These are phyloP conservation scores for Crithidia acanthocephali DNA, from an alignment of 208 protist species.

Conservation along the genomic window DNA sequence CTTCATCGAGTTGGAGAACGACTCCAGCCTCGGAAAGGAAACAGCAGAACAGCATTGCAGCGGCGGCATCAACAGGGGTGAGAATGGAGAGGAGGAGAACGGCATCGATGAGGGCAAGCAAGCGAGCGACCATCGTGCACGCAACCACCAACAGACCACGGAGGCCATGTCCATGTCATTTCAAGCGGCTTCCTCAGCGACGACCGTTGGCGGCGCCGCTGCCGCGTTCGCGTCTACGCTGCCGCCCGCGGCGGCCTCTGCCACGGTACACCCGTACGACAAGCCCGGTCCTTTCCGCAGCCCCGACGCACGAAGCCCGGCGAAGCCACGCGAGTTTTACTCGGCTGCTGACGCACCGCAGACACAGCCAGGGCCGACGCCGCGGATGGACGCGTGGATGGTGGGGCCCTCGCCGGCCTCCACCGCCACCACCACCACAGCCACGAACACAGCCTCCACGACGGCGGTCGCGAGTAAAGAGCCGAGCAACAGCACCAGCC, in stretches of 20 bases:
- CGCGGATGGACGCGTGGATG: conserved; percentile 8
- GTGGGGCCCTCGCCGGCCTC: not conserved
- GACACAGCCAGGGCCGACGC: not conserved
- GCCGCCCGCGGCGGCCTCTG: not conserved
- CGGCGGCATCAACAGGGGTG: not conserved
- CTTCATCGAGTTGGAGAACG: not conserved
- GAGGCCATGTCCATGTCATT: not conserved
- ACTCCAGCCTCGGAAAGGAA: not conserved
- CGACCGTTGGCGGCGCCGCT: not conserved
- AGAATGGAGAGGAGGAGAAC: not conserved
- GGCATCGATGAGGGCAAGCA: no score
- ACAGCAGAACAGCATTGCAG: not conserved
- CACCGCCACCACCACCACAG: not conserved
- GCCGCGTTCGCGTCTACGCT: not conserved
- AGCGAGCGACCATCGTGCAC: not conserved
- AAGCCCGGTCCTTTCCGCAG: not conserved
- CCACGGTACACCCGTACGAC: conserved; percentile 2
- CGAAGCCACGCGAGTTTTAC: not conserved
- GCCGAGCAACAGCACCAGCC: not conserved
- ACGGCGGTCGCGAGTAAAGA: not conserved
- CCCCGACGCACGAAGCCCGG: not conserved
- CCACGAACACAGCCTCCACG: not conserved
- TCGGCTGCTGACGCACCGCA: not conserved
- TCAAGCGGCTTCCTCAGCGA: not conserved
- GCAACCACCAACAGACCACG: not conserved